These are phyloP conservation scores for Penicillium vulpinum DNA, from an alignment of 2,329 filamentous ascomycete species.

Conservation along the genomic window DNA sequence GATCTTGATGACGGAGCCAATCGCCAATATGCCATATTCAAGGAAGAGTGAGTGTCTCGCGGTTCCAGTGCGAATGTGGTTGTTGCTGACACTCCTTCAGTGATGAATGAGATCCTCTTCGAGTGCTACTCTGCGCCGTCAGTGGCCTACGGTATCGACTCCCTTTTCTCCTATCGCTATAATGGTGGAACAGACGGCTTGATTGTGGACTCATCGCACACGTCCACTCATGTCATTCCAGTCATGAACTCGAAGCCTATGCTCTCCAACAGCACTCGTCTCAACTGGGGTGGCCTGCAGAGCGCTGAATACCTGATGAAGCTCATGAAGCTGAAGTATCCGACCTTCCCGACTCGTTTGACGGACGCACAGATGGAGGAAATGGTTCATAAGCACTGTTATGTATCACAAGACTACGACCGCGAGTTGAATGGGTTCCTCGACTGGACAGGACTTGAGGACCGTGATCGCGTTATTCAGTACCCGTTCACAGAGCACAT, in stretches of 20 bases:
- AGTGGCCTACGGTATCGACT: slow-evolving; percentile 91
- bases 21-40: slow-evolving; percentile 87
- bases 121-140: slow-evolving; percentile 92
- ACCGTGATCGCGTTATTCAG: slow-evolving; percentile 84
- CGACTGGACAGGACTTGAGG: slow-evolving; percentile 89
- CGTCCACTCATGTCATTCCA: slow-evolving; percentile 91
- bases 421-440: slow-evolving; percentile 73
- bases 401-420: slow-evolving; percentile 82
- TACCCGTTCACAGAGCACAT: slow-evolving; percentile 93
- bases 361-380: slow-evolving; percentile 84
- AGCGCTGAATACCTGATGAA: slow-evolving; percentile 88
- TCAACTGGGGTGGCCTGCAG: slow-evolving; percentile 95
- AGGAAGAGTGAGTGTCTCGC: slow-evolving; percentile 68
- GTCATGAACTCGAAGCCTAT: slow-evolving; percentile 84
- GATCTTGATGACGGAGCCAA: slow-evolving; percentile 91
- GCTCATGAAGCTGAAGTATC: slow-evolving; percentile 87
- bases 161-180: slow-evolving; percentile 90
- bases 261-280: slow-evolving; percentile 77
- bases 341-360: slow-evolving; percentile 80
- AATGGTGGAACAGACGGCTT: slow-evolving; percentile 86
- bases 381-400: slow-evolving; percentile 85
- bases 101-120: slow-evolving; percentile 96
- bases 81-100: slow-evolving; percentile 49
- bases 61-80: not conserved
- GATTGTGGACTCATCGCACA: slow-evolving; percentile 88